Evolutionary conservation across 345 rosid species (phyloP).

Genomic region (Trapa bicornis): DNA sequence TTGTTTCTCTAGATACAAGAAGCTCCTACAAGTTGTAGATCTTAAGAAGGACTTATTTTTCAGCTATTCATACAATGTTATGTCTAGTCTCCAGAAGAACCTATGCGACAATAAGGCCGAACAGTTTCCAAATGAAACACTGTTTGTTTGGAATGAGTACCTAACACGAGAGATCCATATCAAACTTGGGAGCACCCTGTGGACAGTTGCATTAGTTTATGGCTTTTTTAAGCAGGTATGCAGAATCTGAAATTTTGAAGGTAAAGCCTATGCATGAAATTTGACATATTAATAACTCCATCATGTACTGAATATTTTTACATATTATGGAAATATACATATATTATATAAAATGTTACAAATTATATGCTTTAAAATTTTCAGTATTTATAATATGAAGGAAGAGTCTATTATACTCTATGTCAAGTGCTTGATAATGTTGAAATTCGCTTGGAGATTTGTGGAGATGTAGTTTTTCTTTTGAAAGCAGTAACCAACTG

Average conservation of each 20-base stretch:
- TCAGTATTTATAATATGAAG: too few relatives aligned
- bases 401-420: not conserved
- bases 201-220: constrained; percentile 92
- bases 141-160: constrained; percentile 95
- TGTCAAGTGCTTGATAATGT: not conserved
- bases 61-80: constrained; percentile 82
- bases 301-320: too few relatives aligned
- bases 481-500: not conserved
- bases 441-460: not conserved
- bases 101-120: constrained; percentile 32
- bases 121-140: constrained; percentile 47
- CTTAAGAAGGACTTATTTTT: constrained; percentile 95
- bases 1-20: constrained; percentile 74
- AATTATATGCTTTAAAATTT: too few relatives aligned
- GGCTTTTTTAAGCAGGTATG: constrained; percentile 95
- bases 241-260: not conserved
- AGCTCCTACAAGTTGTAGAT: constrained; percentile 84
- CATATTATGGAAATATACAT: too few relatives aligned
- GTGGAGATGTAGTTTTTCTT: not conserved
- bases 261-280: not conserved
- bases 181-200: constrained; percentile 49
- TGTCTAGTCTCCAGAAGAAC: constrained; percentile 83
- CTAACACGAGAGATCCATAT: constrained; percentile 61
- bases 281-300: too few relatives aligned
- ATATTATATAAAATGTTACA: too few relatives aligned